Evolutionary conservation across 371 early-diverging fungal genomes (phyloP).

Genomic region (Sporodiniella umbellata): DNA sequence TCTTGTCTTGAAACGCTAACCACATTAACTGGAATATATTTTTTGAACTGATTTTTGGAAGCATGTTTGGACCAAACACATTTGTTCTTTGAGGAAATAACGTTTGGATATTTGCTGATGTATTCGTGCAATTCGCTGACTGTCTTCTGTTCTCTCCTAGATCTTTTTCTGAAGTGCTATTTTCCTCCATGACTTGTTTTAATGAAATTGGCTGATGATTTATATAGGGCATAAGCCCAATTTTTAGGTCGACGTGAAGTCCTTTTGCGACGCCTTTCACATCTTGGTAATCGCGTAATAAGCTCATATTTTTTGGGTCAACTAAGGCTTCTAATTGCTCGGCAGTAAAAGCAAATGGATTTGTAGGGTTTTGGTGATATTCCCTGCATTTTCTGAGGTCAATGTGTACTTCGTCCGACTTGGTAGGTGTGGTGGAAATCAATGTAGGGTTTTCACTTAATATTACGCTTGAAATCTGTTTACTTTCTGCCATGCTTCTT

Average conservation of each 20-base stretch:
- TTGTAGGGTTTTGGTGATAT: constrained; percentile 32
- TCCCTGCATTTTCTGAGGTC: constrained; percentile 11
- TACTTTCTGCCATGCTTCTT: no score
- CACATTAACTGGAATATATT: constrained; percentile 62
- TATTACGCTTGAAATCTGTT: constrained; percentile 2
- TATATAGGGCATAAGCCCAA: constrained; percentile 34
- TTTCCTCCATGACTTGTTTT: constrained; percentile 14
- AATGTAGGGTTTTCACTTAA: constrained; percentile 23
- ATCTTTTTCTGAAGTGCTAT: no score
- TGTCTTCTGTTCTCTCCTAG: no score
- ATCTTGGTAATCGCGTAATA: constrained; percentile 41
- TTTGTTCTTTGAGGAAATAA: constrained; percentile 31
- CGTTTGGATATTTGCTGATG: not conserved
- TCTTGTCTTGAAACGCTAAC: constrained; percentile 74
- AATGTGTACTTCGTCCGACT: constrained; percentile 3
- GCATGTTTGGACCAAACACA: constrained; percentile 53
- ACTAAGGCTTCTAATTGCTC: constrained; percentile 40
- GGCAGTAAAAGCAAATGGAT: constrained; percentile 49
- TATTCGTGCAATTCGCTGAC: constrained; percentile 18
- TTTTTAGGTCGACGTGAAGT: constrained; percentile 39
- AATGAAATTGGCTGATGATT: constrained; percentile 10
- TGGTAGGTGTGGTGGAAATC: not conserved
- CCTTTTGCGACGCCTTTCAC: constrained; percentile 45
- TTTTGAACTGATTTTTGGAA: constrained; percentile 57
- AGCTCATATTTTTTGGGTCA: constrained; percentile 52